A percentile compares a stretch with the other conserved stretches of the same genome.
These are phyloP conservation scores for Jimgerdemannia flammicorona DNA, from an alignment of 192 early-diverging fungal species.

Conservation along the genomic window DNA sequence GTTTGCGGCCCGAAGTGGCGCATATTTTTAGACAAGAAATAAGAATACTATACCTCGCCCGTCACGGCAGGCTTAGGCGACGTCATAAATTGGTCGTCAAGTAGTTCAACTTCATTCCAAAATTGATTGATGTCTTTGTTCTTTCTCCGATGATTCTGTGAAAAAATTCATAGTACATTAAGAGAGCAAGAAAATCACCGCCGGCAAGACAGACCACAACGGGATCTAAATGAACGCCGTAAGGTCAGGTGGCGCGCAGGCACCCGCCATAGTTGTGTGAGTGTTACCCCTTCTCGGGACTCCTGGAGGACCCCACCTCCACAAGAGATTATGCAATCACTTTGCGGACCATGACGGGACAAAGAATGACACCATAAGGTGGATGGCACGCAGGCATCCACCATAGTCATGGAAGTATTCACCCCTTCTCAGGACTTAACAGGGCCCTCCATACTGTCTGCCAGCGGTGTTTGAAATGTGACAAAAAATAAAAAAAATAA, in stretches of 20 bases:
- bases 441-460: constrained; percentile 23
- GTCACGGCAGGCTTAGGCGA: no score
- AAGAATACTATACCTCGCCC: no score
- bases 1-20: no score
- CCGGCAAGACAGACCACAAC: background rate
- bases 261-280: constrained; percentile 13
- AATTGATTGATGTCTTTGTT: background rate
- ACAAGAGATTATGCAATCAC: background rate
- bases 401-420: constrained; percentile 15
- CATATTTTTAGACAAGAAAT: no score
- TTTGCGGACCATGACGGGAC: background rate
- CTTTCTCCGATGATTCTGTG: background rate
- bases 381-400: constrained; percentile 8
- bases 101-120: background rate
- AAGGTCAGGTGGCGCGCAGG: constrained; percentile 5
- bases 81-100: no score
- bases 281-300: constrained; percentile 14
- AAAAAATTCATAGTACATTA: background rate
- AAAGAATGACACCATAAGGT: background rate
- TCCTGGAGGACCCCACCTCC: constrained; percentile 4
- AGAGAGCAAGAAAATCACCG: background rate
- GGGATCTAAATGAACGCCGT: background rate
- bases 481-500: constrained; percentile 4
- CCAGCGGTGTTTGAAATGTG: constrained; percentile 10
- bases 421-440: constrained; percentile 17